A percentile compares a stretch with the other conserved stretches of the same genome.
Conservation (phyloP, 805 yeast species). For the Komagataella mondaviorum region DNA sequence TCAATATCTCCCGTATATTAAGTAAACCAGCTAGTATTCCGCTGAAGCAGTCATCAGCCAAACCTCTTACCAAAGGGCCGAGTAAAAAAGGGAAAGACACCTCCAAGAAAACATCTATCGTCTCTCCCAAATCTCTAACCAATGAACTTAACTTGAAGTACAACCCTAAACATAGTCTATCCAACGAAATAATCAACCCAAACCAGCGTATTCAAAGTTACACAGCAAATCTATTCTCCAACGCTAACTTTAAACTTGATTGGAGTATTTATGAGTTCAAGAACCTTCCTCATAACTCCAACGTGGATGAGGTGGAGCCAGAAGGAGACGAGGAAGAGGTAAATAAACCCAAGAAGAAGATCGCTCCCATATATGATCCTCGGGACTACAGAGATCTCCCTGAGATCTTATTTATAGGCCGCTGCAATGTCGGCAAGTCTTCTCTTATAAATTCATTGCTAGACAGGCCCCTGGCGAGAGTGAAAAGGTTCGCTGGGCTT, state of each 20-base stretch:
- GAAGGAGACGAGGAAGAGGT: background rate
- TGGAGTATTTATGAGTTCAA: background rate
- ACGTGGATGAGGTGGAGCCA: background rate
- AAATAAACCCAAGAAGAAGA: background rate
- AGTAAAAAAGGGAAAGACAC: too few species aligned
- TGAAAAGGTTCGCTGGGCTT: constrained; percentile 21
- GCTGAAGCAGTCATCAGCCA: background rate
- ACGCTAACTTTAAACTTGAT: background rate
- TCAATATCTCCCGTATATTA: background rate
- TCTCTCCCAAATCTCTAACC: background rate
- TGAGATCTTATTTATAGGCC: constrained; percentile 65
- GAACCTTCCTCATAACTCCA: background rate
- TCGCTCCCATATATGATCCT: background rate
- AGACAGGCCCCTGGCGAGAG: constrained; percentile 32
- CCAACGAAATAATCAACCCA: background rate
- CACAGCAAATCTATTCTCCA: background rate
- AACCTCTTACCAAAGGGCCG: background rate
- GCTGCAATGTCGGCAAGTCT: constrained; percentile 82
- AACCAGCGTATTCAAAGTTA: background rate
- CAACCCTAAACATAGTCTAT: background rate
- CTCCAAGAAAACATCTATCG: background rate
- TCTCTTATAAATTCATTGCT: constrained; percentile 55
- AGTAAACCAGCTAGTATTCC: background rate
- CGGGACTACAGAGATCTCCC: constrained; percentile 29
- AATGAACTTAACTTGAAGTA: background rate